Conservation (phyloP, 371 early-diverging fungal genomes). For the Apophysomyces elegans region DNA sequence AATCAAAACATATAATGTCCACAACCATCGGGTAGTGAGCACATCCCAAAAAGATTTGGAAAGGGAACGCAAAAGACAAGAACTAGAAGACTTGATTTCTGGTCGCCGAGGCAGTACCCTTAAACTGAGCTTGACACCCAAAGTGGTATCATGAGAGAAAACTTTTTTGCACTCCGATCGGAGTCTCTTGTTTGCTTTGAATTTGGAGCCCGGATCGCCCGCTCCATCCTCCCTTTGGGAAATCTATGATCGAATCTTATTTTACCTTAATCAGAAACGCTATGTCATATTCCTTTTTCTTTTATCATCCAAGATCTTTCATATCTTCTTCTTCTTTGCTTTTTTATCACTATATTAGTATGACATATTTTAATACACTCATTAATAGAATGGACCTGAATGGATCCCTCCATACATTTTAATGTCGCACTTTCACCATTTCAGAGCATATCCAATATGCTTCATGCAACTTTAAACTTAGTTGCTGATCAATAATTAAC, state of each 20-base stretch:
- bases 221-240: not conserved
- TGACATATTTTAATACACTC: conserved; percentile 7
- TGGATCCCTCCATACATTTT: not conserved
- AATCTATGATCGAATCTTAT: not conserved
- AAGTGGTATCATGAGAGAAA: conserved; percentile 21
- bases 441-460: not conserved
- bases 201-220: not conserved
- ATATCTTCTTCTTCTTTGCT: not conserved
- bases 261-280: not conserved
- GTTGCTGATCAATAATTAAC: not conserved
- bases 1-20: conserved; percentile 23
- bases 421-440: not conserved
- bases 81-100: conserved; percentile 49
- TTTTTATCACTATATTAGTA: not conserved
- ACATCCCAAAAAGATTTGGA: conserved; percentile 27
- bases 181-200: not conserved
- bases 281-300: conserved; percentile 1
- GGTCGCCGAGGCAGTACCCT: conserved; percentile 51
- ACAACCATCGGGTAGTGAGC: conserved; percentile 14
- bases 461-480: conserved; percentile 6
- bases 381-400: conserved; percentile 8
- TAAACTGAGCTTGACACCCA: conserved; percentile 51
- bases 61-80: conserved; percentile 35
- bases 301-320: not conserved
- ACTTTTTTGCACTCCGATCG: conserved; percentile 8